Evolutionary conservation across 139 green algal species (phyloP), one percentile per base, ranked within the genome.

Genomic region (Volvox africanus): DNA sequence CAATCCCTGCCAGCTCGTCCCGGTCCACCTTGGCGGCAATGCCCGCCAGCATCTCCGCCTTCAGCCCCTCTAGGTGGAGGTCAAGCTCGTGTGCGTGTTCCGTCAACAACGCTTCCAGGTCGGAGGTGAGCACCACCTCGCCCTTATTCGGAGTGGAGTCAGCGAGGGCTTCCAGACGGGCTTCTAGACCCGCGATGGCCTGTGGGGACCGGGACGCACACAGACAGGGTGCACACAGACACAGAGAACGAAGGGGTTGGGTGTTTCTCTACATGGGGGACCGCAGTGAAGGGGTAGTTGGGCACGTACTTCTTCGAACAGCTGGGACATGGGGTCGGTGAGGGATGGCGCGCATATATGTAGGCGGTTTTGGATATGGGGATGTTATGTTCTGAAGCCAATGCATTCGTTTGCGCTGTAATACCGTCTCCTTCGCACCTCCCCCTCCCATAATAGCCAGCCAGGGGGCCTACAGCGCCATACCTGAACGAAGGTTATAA

Each of bases 61-160:
- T 86, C 21, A 93, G 88, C 13, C 19, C 14, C 20, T 88, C 90
- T 78, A 95, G 90, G 35, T 91, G 90, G 1, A 65, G 62, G 80
- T 95, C 93, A 71, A 95, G 90, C 82, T 94, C 89, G 32, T 61
- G 85, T 2, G 91, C 91, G 44, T 88, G 88, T 35, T 80, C 88
- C 62, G 88, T 91, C 18, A 94, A 83, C 87, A 94, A 87, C 26
- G 80, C 85, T 35, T 92, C 88, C 32, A 95, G 91, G 88, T 95
- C 93, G 12, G 26, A 82, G 11, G 85, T 84, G n/a, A 95, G 89
- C 36, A 95, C 93, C 61, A 95, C 93, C 73, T 93, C 90, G 5
- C 85, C 85, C 90, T 92, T 91, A 78, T 92, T 91, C 17, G 93
- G 88, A 36, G 93, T 95, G 36, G 62, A 75, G 50, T 93, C 90